Evolutionary conservation across 352 stramenopile species (phyloP).

Genomic region (Pythium brassicae): DNA sequence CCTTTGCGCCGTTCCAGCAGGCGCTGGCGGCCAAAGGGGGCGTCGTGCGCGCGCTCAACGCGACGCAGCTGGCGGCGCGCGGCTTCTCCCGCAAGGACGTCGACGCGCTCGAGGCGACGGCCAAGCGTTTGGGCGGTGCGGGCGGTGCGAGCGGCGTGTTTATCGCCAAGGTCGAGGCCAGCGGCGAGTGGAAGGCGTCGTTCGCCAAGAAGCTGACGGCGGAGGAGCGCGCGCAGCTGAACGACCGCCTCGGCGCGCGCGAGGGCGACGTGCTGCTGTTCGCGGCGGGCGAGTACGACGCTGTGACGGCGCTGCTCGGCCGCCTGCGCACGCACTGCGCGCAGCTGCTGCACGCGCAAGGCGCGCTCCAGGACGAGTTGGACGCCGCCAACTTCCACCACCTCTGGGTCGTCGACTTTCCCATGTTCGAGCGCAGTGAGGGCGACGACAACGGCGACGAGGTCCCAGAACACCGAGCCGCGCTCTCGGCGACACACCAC

Average conservation of each 20-base stretch:
- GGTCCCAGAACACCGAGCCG: too few species aligned
- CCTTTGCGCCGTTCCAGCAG: slow-evolving; percentile 45
- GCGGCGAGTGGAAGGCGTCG: slow-evolving; percentile 69
- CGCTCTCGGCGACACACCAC: slow-evolving; percentile 77
- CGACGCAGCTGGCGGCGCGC: slow-evolving; percentile 38
- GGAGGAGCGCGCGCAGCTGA: slow-evolving; percentile 44
- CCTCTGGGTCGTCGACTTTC: slow-evolving; percentile 86
- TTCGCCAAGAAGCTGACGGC: slow-evolving; percentile 53
- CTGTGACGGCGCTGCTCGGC: slow-evolving; percentile 54
- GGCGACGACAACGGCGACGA: slow-evolving; percentile 35
- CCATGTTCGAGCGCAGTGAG: slow-evolving; percentile 80
- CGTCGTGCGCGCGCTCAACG: slow-evolving; percentile 70
- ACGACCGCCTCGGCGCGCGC: slow-evolving; percentile 39
- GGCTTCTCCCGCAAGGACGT: slow-evolving; percentile 78
- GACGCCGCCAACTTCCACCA: slow-evolving; percentile 68
- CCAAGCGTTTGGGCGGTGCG: slow-evolving; percentile 36
- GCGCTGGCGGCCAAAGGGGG: slow-evolving; percentile 17
- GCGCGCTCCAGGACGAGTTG: slow-evolving; percentile 56
- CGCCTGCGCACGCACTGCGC: slow-evolving; percentile 61
- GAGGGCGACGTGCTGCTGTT: slow-evolving; percentile 73
- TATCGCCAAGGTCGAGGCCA: slow-evolving; percentile 56
- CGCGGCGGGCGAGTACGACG: slow-evolving; percentile 45
- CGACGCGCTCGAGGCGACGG: slow-evolving; percentile 46
- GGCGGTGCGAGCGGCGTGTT: slow-evolving; percentile 30
- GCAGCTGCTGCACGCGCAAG: slow-evolving; percentile 56